Conservation (phyloP, 2,329 filamentous ascomycete genomes). For the Ilyonectria sp. region DNA sequence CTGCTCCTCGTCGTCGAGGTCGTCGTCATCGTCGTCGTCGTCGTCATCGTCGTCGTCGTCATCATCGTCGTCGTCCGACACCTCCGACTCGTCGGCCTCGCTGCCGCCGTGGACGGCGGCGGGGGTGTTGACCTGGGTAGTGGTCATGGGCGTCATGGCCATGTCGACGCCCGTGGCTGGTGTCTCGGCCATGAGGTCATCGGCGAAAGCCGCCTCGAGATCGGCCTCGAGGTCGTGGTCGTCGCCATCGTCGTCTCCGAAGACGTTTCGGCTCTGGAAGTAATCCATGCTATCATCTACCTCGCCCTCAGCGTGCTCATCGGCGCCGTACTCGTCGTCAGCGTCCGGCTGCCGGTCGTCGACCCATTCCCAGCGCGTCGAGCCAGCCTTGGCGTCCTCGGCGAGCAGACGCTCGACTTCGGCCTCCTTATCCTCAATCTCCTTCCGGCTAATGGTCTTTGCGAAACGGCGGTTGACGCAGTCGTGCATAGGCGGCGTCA, state of each 20-base stretch:
- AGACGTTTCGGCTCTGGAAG: slow-evolving; percentile 51
- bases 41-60: slow-evolving; percentile 69
- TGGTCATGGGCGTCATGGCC: slow-evolving; percentile 61
- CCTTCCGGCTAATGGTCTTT: slow-evolving; percentile 84
- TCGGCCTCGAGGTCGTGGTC: slow-evolving; percentile 65
- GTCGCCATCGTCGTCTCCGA: slow-evolving; percentile 54
- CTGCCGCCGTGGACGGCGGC: slow-evolving; percentile 60
- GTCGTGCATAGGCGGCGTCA: slow-evolving; percentile 91
- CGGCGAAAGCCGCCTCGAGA: slow-evolving; percentile 68
- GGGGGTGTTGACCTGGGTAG: slow-evolving; percentile 61
- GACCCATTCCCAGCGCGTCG: slow-evolving; percentile 76
- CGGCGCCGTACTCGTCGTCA: slow-evolving; percentile 58
- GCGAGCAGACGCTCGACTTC: slow-evolving; percentile 82
- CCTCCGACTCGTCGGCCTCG: slow-evolving; percentile 59
- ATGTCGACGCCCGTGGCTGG: slow-evolving; percentile 60
- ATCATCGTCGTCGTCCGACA: slow-evolving; percentile 63
- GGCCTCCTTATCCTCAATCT: slow-evolving; percentile 87
- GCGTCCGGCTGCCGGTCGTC: slow-evolving; percentile 63
- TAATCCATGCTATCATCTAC: slow-evolving; percentile 60
- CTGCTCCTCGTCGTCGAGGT: slow-evolving; percentile 69
- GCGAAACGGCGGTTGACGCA: slow-evolving; percentile 87
- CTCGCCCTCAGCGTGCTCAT: slow-evolving; percentile 67
- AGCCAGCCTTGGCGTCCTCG: slow-evolving; percentile 75
- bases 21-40: too few relatives aligned
- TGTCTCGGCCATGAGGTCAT: slow-evolving; percentile 56